Evolutionary conservation across 352 stramenopile genomes (phyloP), one percentile per base, ranked within the genome.

Genomic region (Phytopythium boreale): DNA sequence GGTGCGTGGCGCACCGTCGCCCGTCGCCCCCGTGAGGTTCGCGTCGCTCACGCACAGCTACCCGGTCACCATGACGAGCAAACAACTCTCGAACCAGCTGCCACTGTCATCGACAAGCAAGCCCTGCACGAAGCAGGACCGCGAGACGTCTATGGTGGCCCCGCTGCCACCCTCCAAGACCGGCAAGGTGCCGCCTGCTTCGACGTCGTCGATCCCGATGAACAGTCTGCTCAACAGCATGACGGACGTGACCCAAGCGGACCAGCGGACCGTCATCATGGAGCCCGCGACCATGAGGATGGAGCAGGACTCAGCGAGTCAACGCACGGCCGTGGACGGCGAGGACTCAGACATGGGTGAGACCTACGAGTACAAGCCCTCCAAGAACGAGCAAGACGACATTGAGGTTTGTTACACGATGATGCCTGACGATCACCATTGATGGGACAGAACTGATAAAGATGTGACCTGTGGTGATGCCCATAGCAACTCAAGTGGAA

Each of bases 311-410:
- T 72, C 66, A 1, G 63, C 72, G 46, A 75, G 52, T n/a, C 52
- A 58, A 34, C 29, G n/a, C 11, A 41, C 29, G 27, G 29, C n/a
- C 7, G 52, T 26, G 17, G 29, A 75, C 46, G 71, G 62, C 29
- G 69, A 79, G 46, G 63, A 88, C 59, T 44, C 77, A 51, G 46
- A 74, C 68, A 59, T 69, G 46, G 53, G 53, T 20, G 69, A 86
- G 37, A 63, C 76, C 24, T 92, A 92, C 66, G 57, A 72, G 51
- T 89, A 90, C 65, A 65, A 75, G 19, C 73, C 77, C 26, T 87
- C 73, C 11, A 86, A 90, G 56, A 75, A 73, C 47, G 83, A 92
- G 69, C 64, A 81, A 39, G 82, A 87, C 56, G 83, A 92, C 58
- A 90, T 92, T 79, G 81, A 90, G 78, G 83, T 92, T 20, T 56